Percentiles rank a stretch among this genome's conserved stretches.
Conservation (phyloP, 768 basidiomycete species). For the Amanita rubescens region DNA sequence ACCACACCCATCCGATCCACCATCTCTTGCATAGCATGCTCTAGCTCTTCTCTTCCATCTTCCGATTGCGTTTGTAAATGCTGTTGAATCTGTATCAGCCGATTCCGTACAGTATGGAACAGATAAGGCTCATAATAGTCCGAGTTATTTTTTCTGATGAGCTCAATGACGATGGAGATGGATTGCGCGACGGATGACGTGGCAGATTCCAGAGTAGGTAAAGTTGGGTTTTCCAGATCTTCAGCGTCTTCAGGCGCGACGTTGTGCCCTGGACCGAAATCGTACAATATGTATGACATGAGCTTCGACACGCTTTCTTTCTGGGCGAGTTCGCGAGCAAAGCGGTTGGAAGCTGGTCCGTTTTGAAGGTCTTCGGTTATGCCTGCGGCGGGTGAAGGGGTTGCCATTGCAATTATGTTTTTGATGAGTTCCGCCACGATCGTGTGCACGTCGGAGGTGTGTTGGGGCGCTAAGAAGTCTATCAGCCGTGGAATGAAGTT, state of each 20-base stretch:
- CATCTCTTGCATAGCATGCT: slow-evolving; percentile 72
- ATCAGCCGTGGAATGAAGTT: slow-evolving; percentile 76
- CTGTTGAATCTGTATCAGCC: slow-evolving; percentile 83
- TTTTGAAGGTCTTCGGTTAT: slow-evolving; percentile 64
- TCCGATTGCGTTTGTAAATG: slow-evolving; percentile 44
- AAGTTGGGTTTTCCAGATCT: slow-evolving; percentile 11
- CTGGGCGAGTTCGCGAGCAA: slow-evolving; percentile 83
- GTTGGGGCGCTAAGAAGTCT: slow-evolving; percentile 71
- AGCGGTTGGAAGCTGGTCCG: slow-evolving; percentile 73
- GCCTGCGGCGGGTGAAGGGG: slow-evolving; percentile 74
- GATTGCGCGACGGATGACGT: slow-evolving; percentile 81
- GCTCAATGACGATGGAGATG: slow-evolving; percentile 84
- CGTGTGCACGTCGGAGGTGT: slow-evolving; percentile 70
- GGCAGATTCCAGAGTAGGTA: slow-evolving; percentile 41
- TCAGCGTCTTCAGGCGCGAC: slow-evolving; percentile 15
- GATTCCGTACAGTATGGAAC: slow-evolving; percentile 88
- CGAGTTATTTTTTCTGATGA: slow-evolving; percentile 96
- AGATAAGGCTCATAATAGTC: slow-evolving; percentile 98
- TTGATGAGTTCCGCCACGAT: slow-evolving; percentile 90
- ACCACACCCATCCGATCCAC: slow-evolving; percentile 85
- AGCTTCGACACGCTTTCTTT: slow-evolving; percentile 64
- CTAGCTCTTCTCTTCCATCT: slow-evolving; percentile 58
- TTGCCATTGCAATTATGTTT: slow-evolving; percentile 89
- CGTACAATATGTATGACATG: slow-evolving; percentile 67
- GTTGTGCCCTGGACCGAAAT: slow-evolving; percentile 34